A percentile compares a stretch with the other conserved stretches of the same genome.
Conservation (phyloP, 768 basidiomycete genomes). For the Amanita brunnescens region DNA sequence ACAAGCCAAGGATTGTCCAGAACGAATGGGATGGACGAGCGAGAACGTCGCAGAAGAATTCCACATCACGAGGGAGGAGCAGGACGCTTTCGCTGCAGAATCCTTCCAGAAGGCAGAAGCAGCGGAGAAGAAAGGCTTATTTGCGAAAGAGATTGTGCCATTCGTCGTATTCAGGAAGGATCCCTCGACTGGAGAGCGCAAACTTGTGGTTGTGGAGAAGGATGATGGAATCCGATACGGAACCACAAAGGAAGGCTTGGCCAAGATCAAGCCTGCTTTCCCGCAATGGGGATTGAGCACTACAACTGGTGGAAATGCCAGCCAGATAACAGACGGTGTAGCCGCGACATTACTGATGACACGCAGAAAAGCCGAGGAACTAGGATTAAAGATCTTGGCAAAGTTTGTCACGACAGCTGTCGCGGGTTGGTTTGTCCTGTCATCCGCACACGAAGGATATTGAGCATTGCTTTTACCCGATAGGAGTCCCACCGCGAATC, state of each 20-base stretch:
- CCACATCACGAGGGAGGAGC: conserved; percentile 60
- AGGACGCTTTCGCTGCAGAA: conserved; percentile 64
- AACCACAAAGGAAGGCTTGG: conserved; percentile 56
- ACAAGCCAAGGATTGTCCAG: conserved; percentile 49
- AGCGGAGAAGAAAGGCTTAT: conserved; percentile 60
- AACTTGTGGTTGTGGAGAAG: conserved; percentile 44
- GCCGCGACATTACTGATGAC: conserved; percentile 80
- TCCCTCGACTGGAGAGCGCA: conserved; percentile 41
- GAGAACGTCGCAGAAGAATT: conserved; percentile 80
- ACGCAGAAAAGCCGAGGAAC: conserved; percentile 64
- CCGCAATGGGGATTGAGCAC: conserved; percentile 70
- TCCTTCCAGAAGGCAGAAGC: conserved; percentile 76
- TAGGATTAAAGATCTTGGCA: conserved; percentile 65
- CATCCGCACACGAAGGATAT: neutral
- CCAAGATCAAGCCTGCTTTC: conserved; percentile 66
- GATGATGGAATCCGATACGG: conserved; percentile 77
- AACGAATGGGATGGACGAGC: conserved; percentile 87
- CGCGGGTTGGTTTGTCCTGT: conserved; percentile 32
- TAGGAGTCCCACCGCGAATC: conserved; percentile 68
- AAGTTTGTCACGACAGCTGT: conserved; percentile 72
- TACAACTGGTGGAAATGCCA: conserved; percentile 82
- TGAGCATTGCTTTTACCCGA: neutral
- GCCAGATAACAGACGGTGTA: conserved; percentile 78
- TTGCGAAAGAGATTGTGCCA: conserved; percentile 65
- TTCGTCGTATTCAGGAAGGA: conserved; percentile 60